Evolutionary conservation across 2,329 filamentous ascomycete species (phyloP).

Genomic region (Gyromitra esculenta): DNA sequence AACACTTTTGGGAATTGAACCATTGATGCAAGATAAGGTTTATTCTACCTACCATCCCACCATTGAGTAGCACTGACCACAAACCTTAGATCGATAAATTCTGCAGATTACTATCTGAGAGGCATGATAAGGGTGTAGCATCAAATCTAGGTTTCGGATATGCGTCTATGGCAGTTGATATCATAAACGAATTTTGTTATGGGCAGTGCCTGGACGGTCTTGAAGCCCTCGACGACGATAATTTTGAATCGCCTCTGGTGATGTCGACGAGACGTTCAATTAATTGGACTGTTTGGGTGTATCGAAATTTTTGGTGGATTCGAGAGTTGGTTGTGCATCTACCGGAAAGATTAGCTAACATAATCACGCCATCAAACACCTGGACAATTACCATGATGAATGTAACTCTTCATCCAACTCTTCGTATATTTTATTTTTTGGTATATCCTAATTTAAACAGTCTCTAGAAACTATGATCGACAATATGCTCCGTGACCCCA

Average conservation of each 20-base stretch:
- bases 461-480: conserved; percentile 17
- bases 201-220: conserved; percentile 11
- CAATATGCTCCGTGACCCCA: conserved; percentile 13
- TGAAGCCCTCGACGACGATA: conserved; percentile 17
- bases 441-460: neutral
- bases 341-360: conserved; percentile 14
- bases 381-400: conserved; percentile 34
- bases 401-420: neutral
- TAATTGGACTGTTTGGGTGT: conserved; percentile 33
- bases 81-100: conserved; percentile 18
- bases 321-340: conserved; percentile 10
- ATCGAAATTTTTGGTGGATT: conserved; percentile 30
- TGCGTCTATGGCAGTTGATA: conserved; percentile 35
- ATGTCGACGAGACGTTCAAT: conserved; percentile 34
- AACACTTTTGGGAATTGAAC: conserved; percentile 60
- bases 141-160: conserved; percentile 35
- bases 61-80: neutral
- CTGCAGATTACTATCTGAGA: conserved; percentile 16
- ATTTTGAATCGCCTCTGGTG: conserved; percentile 27
- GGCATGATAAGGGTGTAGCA: conserved; percentile 3
- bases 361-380: conserved; percentile 28
- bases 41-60: no score
- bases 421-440: no score
- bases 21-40: conserved; percentile 60
- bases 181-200: conserved; percentile 34